Percentiles rank a stretch among this genome's conserved stretches.
Evolutionary conservation across 75 land plant species (phyloP).

Genomic region (Cupressus sempervirens): DNA sequence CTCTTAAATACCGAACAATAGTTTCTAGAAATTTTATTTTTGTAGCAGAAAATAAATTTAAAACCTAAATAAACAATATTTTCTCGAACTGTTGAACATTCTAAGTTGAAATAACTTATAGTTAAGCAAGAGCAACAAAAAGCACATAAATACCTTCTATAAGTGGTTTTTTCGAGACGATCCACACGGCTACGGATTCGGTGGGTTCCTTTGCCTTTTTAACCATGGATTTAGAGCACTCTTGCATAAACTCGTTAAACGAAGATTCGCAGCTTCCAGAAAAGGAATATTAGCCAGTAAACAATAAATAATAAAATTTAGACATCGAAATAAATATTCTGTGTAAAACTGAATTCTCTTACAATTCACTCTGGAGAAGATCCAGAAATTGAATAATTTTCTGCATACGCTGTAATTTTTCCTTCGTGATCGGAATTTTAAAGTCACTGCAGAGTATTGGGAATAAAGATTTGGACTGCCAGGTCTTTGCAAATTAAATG

Average conservation of each 20-base stretch:
- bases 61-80: background rate
- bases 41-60: background rate
- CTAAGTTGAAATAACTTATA: background rate
- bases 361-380: background rate
- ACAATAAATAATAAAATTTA: background rate
- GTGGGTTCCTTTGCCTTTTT: background rate
- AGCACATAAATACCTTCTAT: background rate
- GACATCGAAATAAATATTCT: background rate
- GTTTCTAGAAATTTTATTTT: background rate
- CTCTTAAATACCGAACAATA: background rate
- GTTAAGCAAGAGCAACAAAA: background rate
- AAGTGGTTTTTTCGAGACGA: background rate
- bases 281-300: background rate
- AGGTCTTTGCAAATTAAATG: background rate
- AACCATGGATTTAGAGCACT: background rate
- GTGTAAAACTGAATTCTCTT: background rate
- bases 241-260: background rate
- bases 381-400: background rate
- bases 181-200: background rate
- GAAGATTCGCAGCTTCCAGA: slow-evolving; percentile 2
- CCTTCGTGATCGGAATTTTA: background rate
- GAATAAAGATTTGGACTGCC: background rate
- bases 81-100: background rate
- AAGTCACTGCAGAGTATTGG: background rate
- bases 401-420: background rate